Percentiles rank a stretch among this genome's conserved stretches.
Evolutionary conservation across 2,329 filamentous ascomycete species (phyloP).

Genomic region (Apiospora phragmitis): DNA sequence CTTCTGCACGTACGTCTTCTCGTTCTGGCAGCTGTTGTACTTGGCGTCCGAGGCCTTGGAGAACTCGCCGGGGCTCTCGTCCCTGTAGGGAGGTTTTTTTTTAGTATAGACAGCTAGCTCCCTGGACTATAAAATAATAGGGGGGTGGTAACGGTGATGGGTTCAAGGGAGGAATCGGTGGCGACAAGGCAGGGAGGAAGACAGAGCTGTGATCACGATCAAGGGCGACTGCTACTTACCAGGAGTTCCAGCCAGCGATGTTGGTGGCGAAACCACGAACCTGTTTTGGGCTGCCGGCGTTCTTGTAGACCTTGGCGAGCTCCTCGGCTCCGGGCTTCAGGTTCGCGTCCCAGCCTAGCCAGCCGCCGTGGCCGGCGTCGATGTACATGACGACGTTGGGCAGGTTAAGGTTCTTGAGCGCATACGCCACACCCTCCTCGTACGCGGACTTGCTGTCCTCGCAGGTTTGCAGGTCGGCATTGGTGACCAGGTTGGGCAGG

Average conservation of each 20-base stretch:
- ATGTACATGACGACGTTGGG: constrained; percentile 61
- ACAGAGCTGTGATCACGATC: background rate
- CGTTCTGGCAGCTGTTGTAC: constrained; percentile 49
- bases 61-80: constrained; percentile 34
- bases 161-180: constrained; percentile 1
- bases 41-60: constrained; percentile 32
- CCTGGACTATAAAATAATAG: no score
- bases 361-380: constrained; percentile 59
- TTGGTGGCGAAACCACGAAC: constrained; percentile 56
- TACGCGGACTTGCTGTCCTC: constrained; percentile 48
- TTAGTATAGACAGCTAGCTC: constrained; percentile 10
- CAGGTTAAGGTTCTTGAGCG: constrained; percentile 49
- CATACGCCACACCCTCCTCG: constrained; percentile 49
- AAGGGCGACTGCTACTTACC: constrained; percentile 30
- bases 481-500: constrained; percentile 60
- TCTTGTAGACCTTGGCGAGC: constrained; percentile 52
- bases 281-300: constrained; percentile 46
- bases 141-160: background rate
- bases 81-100: constrained; percentile 21
- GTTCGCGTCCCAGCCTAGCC: constrained; percentile 61
- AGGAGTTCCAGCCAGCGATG: constrained; percentile 57
- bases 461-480: constrained; percentile 53
- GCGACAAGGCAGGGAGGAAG: constrained; percentile 36
- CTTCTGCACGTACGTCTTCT: constrained; percentile 57
- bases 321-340: constrained; percentile 51